phyloP scores from a whole-genome alignment of 2,329 filamentous ascomycete genomes.

The Trichoderma asperellum region DNA sequence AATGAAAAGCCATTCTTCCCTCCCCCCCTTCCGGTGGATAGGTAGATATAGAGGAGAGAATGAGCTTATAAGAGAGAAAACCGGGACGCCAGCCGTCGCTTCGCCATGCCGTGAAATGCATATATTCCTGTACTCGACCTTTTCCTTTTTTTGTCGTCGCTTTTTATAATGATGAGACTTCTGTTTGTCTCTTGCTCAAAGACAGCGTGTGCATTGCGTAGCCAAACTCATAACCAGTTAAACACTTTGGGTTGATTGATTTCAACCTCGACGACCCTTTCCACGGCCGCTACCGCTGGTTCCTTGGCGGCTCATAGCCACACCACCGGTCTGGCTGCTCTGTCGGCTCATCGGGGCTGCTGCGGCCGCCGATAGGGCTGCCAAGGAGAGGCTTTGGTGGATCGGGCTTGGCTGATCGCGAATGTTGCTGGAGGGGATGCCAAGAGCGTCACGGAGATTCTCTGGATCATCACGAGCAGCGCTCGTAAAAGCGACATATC shows the following conservation, averaged over 20 bases:
- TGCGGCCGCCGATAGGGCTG: constrained; percentile 43
- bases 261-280: constrained; percentile 46
- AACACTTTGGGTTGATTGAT: not conserved
- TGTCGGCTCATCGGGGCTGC: constrained; percentile 59
- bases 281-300: constrained; percentile 56
- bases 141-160: not conserved
- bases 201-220: not conserved
- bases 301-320: constrained; percentile 60
- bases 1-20: not conserved
- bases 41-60: constrained; percentile 17
- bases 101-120: constrained; percentile 36
- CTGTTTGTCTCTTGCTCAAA: not conserved
- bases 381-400: constrained; percentile 34
- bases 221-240: not conserved
- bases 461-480: constrained; percentile 54
- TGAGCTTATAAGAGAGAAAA: constrained; percentile 25
- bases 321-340: constrained; percentile 59
- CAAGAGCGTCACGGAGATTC: constrained; percentile 54
- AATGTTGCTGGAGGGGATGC: constrained; percentile 50
- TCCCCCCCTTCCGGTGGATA: not conserved
- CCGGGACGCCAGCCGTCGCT: constrained; percentile 37
- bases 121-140: constrained; percentile 13
- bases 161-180: not conserved
- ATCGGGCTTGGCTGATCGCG: constrained; percentile 47
- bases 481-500: constrained; percentile 54